Conservation (phyloP, 345 rosid genomes). For the Camelina sativa region DNA sequence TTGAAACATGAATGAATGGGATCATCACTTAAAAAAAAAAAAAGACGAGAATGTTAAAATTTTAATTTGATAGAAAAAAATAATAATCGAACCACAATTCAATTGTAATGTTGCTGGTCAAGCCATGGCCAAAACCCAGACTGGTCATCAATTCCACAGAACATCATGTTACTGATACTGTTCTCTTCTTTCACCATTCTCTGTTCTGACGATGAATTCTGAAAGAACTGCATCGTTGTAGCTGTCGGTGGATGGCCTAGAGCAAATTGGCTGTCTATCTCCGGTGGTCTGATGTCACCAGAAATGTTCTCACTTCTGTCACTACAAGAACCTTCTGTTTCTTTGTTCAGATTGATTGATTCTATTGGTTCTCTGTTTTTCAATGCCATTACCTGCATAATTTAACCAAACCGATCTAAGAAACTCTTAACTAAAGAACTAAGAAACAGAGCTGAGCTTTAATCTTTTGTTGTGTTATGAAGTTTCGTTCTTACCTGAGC, state of each 20-base stretch:
- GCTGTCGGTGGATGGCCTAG: slow-evolving; percentile 43
- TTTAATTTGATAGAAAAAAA: slow-evolving; percentile 1
- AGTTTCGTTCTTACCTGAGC: slow-evolving; percentile 58
- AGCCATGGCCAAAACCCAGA: slow-evolving; percentile 96
- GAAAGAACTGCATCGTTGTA: slow-evolving; percentile 59
- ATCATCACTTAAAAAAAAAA: not conserved
- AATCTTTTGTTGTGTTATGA: not conserved
- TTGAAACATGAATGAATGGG: slow-evolving; percentile 34
- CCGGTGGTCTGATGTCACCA: slow-evolving; percentile 69
- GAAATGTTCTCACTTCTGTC: slow-evolving; percentile 81
- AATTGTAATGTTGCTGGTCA: slow-evolving; percentile 79
- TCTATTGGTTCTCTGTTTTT: slow-evolving; percentile 82
- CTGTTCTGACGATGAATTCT: slow-evolving; percentile 53
- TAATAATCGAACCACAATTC: slow-evolving; percentile 15
- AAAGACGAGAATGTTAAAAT: not conserved
- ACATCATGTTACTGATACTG: slow-evolving; percentile 87
- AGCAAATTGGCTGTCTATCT: slow-evolving; percentile 59
- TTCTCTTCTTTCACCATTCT: slow-evolving; percentile 79
- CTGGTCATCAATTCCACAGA: slow-evolving; percentile 85
- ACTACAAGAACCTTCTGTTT: slow-evolving; percentile 89
- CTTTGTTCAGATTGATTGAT: slow-evolving; percentile 85
- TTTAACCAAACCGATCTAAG: not conserved
- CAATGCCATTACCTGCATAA: slow-evolving; percentile 69
- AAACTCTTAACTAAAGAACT: not conserved
- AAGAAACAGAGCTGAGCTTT: not conserved